Base-by-base conservation (phyloP, 768 basidiomycete species). In the Pleurotus djamor region DNA sequence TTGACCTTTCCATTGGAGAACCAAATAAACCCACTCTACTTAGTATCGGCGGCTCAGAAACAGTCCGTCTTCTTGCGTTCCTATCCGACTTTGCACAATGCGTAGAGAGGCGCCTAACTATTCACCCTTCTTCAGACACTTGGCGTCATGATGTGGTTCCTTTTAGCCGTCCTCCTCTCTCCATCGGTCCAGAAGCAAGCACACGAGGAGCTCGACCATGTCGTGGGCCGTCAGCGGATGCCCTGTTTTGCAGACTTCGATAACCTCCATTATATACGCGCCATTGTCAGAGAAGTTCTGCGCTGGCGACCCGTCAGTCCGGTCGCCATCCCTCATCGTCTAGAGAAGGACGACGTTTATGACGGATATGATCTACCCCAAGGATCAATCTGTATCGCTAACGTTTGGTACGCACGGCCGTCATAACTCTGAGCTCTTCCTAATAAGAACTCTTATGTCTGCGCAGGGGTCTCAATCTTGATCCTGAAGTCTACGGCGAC, bases 291-390 rank as follows among this genome's bases (percentile, higher is more conserved):
- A 59, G 79, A 81, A 64, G 60, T 74, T 16, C 41, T 71, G 10
- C 68, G 73, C 48, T 75, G 72, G 72, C 62, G 69, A 21, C 68
- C 72, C 4, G 63, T 65, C 10, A 66, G 65, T 2, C 75, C 75
- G 1, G 59, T 72, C 16, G 72, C 72, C 72, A 37, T 50, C 5
- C 73, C 76, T 2, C 76, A 77, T 47, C 59, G 63, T 41, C 58
- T 64, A 10, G 70, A 65, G 5, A 68, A 71, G 57, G 79, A 83
- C 47, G 82, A 83, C 60, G 64, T 72, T 3, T 83, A 79, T 59
- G 72, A 76, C 2, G 80, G 77, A 1, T 75, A 77, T 59, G 68
- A 68, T 41, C 79, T 83, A 44, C 81, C 80, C 0, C 75, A 79
- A 60, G 78, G 70, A 13, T 66, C 76, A 0, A 61, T 75, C 2